Evolutionary conservation across 2,329 filamentous ascomycete species (phyloP), one percentile per base, ranked within the genome.

Genomic region (Catunica adiposa): DNA sequence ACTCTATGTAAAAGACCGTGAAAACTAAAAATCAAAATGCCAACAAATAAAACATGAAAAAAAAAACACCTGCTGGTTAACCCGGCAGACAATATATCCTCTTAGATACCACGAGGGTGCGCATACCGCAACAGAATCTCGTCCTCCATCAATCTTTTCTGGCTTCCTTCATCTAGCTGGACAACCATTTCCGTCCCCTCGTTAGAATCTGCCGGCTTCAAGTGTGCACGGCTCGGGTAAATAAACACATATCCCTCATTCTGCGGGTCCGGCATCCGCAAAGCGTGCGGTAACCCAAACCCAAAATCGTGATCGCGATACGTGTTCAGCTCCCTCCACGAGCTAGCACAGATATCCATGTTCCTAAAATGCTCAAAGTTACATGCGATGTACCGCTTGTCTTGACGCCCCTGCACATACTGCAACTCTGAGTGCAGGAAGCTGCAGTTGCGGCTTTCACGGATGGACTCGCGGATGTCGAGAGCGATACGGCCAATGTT

Each of bases 371-470:
- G 37, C 22, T 56, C 34, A 6, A 56, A 26, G 37, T 56, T 29
- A 14, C 7, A 9, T 0, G 34, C 9, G 7, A 56, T 17, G 23
- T 51, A 56, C 3, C 54, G 46, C 15, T 51, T 51, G 47, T 56
- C 54, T 4, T n/a, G 4, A 5, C 40, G 25, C 7, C 54, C 47
- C 3, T 56, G 11, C 15, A 56, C 22, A 38, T 26, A 31, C n/a
- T 56, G 54, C 47, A 56, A 42, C 23, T 51, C 54, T 11, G 29
- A 51, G 22, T 56, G 37, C 23, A 56, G 47, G 26, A 44, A 51
- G 14, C 46, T 51, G 34, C 54, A 51, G 31, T 56, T 56, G 34
- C 54, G 54, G n/a, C 46, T 56, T 25, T 56, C 54, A 2, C 47
- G 47, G 34, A 51, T 56, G 5, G 46, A 56, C 22, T 51, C 34